Percentiles rank a stretch among this genome's conserved stretches.
phyloP scores from a whole-genome alignment of 1,284 basidiomycete genomes.

The Lentinula novae-zelandiae region DNA sequence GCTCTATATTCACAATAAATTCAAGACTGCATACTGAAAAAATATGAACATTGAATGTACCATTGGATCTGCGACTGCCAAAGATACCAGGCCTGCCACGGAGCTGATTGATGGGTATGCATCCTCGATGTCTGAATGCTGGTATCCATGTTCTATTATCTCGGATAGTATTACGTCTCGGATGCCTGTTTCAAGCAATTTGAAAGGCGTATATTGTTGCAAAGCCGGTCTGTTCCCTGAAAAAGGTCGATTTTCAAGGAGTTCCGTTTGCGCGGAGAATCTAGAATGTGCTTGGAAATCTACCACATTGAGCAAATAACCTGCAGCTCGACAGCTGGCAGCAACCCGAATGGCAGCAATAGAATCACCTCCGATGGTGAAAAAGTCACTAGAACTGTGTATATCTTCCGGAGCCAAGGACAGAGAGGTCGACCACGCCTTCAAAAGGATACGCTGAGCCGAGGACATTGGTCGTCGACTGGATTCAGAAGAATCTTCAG shows the following conservation, averaged over 20 bases:
- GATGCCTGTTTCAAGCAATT: background rate
- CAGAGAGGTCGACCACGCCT: background rate
- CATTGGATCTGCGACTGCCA: background rate
- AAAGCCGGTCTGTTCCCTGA: background rate
- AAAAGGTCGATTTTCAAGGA: background rate
- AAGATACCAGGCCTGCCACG: background rate
- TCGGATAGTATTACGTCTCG: background rate
- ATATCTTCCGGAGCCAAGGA: background rate
- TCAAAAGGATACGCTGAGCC: background rate
- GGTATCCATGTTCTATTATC: background rate
- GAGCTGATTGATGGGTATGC: background rate
- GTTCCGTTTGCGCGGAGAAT: background rate
- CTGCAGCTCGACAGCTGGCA: background rate
- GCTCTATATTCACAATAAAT: background rate
- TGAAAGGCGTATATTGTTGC: background rate
- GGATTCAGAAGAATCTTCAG: background rate
- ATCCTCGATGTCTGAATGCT: background rate
- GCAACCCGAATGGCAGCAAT: background rate
- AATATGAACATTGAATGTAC: background rate
- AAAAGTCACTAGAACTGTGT: background rate
- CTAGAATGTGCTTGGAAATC: slow-evolving; percentile 1
- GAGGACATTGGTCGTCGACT: background rate
- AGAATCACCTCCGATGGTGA: slow-evolving; percentile 4
- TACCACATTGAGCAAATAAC: background rate
- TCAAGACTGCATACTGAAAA: too few relatives aligned